phyloP scores from a whole-genome alignment of 2,329 filamentous ascomycete species.

The Arachnomyces sp. region DNA sequence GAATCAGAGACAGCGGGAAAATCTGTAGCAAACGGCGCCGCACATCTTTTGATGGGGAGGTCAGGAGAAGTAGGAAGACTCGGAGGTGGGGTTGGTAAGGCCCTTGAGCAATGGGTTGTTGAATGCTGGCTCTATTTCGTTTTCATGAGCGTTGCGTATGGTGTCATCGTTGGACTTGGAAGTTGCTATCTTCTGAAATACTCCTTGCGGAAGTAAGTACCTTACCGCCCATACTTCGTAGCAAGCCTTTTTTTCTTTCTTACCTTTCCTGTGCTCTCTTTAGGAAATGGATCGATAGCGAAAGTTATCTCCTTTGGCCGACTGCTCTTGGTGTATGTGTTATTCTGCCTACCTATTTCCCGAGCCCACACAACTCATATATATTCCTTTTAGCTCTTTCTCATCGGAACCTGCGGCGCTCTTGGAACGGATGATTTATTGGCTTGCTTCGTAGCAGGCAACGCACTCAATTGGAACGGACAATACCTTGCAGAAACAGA shows the following conservation, averaged over 20 bases:
- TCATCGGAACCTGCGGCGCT: slow-evolving; percentile 50
- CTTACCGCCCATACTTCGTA: neutral
- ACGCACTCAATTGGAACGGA: slow-evolving; percentile 56
- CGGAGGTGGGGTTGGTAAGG: slow-evolving; percentile 45
- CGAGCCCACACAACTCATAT: neutral
- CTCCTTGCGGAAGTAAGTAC: slow-evolving; percentile 23
- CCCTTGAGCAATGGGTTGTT: slow-evolving; percentile 51
- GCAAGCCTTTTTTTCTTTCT: neutral
- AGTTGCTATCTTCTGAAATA: slow-evolving; percentile 42
- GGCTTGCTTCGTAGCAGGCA: slow-evolving; percentile 55
- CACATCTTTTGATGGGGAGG: no score
- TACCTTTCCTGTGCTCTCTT: slow-evolving; percentile 9
- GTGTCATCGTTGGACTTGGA: slow-evolving; percentile 43
- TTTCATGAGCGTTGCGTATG: slow-evolving; percentile 46
- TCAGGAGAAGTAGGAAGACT: slow-evolving; percentile 42
- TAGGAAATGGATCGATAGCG: slow-evolving; percentile 49
- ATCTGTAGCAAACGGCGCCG: no score
- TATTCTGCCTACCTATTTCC: neutral
- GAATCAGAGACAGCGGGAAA: slow-evolving; percentile 11
- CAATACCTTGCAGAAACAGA: slow-evolving; percentile 51
- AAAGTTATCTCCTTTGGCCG: slow-evolving; percentile 48
- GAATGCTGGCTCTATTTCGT: slow-evolving; percentile 57
- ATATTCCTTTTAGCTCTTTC: slow-evolving; percentile 41
- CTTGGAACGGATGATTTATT: slow-evolving; percentile 55
- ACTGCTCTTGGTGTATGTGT: slow-evolving; percentile 41